Conservation (phyloP, 2,329 filamentous ascomycete genomes). For the Calycina marina region DNA sequence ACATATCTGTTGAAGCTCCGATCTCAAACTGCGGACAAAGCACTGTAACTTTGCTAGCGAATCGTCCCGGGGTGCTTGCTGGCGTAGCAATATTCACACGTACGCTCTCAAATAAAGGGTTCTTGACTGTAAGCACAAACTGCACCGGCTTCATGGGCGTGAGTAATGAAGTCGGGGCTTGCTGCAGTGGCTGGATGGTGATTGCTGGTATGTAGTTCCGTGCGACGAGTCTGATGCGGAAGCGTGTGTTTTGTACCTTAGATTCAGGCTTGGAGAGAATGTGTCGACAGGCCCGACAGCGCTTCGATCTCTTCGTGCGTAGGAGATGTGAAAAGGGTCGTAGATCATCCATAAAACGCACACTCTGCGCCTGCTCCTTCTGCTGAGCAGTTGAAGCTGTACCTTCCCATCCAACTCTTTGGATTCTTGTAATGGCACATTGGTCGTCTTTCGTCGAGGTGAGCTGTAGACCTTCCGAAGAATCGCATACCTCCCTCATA, state of each 20-base stretch:
- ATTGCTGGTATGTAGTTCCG: constrained; percentile 78
- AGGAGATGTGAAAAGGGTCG: constrained; percentile 72
- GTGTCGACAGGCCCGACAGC: constrained; percentile 82
- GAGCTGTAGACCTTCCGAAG: constrained; percentile 57
- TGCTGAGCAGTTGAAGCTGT: constrained; percentile 41
- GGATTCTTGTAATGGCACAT: constrained; percentile 39
- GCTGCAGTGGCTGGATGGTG: constrained; percentile 48
- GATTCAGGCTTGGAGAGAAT: constrained; percentile 90
- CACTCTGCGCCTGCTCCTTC: constrained; percentile 30
- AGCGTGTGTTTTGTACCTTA: constrained; percentile 77
- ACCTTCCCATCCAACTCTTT: constrained; percentile 44
- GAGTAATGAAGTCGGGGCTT: constrained; percentile 10
- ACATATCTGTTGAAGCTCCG: constrained; percentile 83
- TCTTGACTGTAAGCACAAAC: constrained; percentile 80
- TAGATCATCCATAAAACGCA: constrained; percentile 56
- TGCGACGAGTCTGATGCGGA: constrained; percentile 84
- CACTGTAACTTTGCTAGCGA: constrained; percentile 71
- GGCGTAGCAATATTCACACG: constrained; percentile 80
- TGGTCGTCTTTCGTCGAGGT: constrained; percentile 37
- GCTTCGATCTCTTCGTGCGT: constrained; percentile 84
- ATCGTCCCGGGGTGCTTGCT: constrained; percentile 59
- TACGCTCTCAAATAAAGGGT: constrained; percentile 85
- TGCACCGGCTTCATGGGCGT: constrained; percentile 42
- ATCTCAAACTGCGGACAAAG: constrained; percentile 91
- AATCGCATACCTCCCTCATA: constrained; percentile 66